A percentile compares a stretch with the other conserved stretches of the same genome.
Evolutionary conservation across 2,329 filamentous ascomycete genomes (phyloP).

Genomic region (Venturia pyrina): DNA sequence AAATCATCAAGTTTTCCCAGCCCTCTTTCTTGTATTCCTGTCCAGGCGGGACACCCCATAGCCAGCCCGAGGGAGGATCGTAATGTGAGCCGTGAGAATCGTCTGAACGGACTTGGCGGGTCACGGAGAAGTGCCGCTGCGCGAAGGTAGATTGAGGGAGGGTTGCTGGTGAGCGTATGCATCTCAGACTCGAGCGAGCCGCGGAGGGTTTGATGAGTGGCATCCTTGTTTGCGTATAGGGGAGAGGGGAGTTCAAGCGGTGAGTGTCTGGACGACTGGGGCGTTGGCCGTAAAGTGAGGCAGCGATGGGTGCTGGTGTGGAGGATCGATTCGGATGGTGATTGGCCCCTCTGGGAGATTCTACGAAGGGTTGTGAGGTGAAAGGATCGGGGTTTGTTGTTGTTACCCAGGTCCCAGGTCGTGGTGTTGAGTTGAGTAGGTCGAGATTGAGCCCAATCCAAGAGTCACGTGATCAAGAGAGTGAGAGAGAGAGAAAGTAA

Average conservation of each 20-base stretch:
- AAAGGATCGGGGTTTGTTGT: neutral
- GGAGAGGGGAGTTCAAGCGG: neutral
- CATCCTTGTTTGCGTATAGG: neutral
- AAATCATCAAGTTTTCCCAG: slow-evolving; percentile 82
- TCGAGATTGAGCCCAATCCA: neutral
- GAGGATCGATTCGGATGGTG: neutral
- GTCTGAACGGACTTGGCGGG: neutral
- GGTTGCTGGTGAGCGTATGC: neutral
- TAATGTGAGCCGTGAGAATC: slow-evolving; percentile 62
- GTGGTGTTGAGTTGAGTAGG: neutral
- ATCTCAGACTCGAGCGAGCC: neutral
- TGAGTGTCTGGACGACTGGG: neutral
- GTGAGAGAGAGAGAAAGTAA: no score
- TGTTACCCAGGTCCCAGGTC: neutral
- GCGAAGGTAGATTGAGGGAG: neutral
- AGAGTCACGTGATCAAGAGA: neutral
- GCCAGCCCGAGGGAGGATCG: slow-evolving; percentile 83
- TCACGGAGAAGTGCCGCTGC: slow-evolving; percentile 7
- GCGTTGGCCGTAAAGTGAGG: neutral
- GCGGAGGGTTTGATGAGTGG: slow-evolving; percentile 2
- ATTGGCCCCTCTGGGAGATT: neutral
- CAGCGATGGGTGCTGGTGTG: neutral
- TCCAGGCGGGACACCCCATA: slow-evolving; percentile 87
- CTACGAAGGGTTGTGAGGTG: neutral
- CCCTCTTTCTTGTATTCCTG: slow-evolving; percentile 95